Conservation (phyloP, 2,329 filamentous ascomycete genomes). For the Venturia effusa region DNA sequence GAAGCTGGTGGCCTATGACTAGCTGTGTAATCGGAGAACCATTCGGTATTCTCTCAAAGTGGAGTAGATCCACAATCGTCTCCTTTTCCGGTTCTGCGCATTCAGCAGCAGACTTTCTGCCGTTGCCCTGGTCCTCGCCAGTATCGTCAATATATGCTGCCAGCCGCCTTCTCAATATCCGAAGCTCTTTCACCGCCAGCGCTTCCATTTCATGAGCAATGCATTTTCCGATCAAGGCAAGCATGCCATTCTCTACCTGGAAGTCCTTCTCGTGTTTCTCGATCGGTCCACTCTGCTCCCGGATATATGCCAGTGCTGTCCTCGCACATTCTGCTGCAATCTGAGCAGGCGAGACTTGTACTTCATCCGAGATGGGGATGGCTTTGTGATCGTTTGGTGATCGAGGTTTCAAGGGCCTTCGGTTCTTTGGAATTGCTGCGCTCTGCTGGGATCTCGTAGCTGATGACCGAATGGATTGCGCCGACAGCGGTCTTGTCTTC, state of each 20-base stretch:
- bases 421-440: background rate
- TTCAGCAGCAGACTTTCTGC: background rate
- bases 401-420: constrained; percentile 18
- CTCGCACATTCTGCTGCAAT: constrained; percentile 6
- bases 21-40: constrained; percentile 35
- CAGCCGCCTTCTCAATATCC: constrained; percentile 52
- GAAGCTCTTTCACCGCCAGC: constrained; percentile 58
- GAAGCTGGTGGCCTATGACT: constrained; percentile 53
- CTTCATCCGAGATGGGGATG: background rate
- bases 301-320: constrained; percentile 13
- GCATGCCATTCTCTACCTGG: constrained; percentile 64
- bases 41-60: constrained; percentile 38
- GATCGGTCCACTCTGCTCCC: constrained; percentile 1
- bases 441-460: background rate
- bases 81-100: constrained; percentile 19
- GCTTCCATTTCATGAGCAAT: constrained; percentile 53
- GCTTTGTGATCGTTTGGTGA: constrained; percentile 32
- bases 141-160: constrained; percentile 27
- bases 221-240: constrained; percentile 56
- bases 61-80: constrained; percentile 49
- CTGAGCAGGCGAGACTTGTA: background rate
- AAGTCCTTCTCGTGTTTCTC: constrained; percentile 28
- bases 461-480: background rate
- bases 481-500: background rate
- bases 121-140: background rate